Evolutionary conservation across 768 basidiomycete species (phyloP).

Genomic region (Tricholoma saponaceum): DNA sequence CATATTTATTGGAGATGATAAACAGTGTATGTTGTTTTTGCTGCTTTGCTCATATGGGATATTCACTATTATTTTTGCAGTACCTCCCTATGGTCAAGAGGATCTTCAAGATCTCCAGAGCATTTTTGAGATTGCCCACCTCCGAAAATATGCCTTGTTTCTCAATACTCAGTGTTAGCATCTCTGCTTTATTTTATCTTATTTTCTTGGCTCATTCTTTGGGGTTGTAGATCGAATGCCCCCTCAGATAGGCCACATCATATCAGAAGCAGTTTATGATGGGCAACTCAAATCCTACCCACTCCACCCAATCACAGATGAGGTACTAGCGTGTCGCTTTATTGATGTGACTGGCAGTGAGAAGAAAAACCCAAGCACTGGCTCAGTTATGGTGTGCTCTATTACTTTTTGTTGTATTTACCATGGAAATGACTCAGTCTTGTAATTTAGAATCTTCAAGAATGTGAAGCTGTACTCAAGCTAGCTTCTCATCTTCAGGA

Average conservation of each 20-base stretch:
- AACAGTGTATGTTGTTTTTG: conserved; percentile 43
- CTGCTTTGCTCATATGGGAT: conserved; percentile 2
- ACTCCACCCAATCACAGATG: conserved; percentile 42
- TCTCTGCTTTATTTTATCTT: conserved; percentile 11
- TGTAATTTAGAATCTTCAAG: conserved; percentile 50
- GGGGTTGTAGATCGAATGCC: conserved; percentile 74
- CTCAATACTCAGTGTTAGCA: conserved; percentile 72
- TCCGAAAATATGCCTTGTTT: conserved; percentile 46
- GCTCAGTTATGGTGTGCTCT: conserved; percentile 32
- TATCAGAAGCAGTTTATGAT: conserved; percentile 66
- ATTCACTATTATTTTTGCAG: conserved; percentile 31
- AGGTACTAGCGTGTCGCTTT: conserved; percentile 55
- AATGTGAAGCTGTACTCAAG: conserved; percentile 51
- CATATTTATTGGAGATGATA: conserved; percentile 64
- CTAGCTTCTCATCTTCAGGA: conserved; percentile 56
- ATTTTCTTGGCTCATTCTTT: neutral
- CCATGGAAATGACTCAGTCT: neutral
- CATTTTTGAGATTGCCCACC: conserved; percentile 72
- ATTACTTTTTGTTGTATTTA: conserved; percentile 3
- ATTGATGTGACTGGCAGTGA: conserved; percentile 49
- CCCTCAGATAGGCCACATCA: conserved; percentile 68
- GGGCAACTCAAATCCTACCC: conserved; percentile 51
- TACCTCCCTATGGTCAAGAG: conserved; percentile 79
- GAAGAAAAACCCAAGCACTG: conserved; percentile 15
- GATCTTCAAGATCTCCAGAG: conserved; percentile 61